Conservation (phyloP, 768 basidiomycete species). For the Sutorius australiensis region DNA sequence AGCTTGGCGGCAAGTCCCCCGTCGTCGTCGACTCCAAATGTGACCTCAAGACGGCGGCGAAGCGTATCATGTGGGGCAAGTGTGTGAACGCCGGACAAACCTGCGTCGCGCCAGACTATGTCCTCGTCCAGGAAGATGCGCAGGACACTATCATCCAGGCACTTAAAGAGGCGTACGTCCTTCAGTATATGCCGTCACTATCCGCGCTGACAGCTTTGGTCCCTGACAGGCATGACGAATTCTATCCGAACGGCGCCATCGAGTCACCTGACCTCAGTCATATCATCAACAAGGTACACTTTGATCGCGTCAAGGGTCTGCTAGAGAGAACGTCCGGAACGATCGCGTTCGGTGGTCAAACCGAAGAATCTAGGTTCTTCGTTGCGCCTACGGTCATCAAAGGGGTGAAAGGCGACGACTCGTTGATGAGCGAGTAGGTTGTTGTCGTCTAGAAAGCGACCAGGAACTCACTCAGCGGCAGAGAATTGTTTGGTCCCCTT, state of each 20-base stretch:
- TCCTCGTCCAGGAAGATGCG: slow-evolving; percentile 41
- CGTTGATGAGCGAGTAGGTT: slow-evolving; percentile 72
- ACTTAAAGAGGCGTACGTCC: slow-evolving; percentile 40
- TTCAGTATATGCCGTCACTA: background rate
- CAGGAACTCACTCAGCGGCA: slow-evolving; percentile 24
- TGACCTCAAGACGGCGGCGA: slow-evolving; percentile 62
- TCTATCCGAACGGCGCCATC: slow-evolving; percentile 43
- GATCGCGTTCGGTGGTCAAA: slow-evolving; percentile 61
- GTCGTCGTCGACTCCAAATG: slow-evolving; percentile 68
- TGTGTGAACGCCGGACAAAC: slow-evolving; percentile 72
- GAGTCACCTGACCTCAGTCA: slow-evolving; percentile 45
- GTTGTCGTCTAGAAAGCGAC: background rate
- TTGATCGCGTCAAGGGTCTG: slow-evolving; percentile 55
- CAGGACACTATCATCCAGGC: slow-evolving; percentile 40
- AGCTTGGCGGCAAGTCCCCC: slow-evolving; percentile 74
- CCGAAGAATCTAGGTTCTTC: slow-evolving; percentile 52
- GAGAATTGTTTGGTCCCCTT: slow-evolving; percentile 84
- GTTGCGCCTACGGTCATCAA: slow-evolving; percentile 73
- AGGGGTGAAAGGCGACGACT: slow-evolving; percentile 59
- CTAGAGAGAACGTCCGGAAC: slow-evolving; percentile 66
- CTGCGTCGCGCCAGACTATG: slow-evolving; percentile 62
- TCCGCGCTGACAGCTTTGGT: background rate
- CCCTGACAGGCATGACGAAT: slow-evolving; percentile 21
- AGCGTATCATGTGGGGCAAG: slow-evolving; percentile 83
- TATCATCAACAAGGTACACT: slow-evolving; percentile 52